Evolutionary conservation across 495 filamentous ascomycete genomes (phyloP).

Genomic region (Trichoderma virens): DNA sequence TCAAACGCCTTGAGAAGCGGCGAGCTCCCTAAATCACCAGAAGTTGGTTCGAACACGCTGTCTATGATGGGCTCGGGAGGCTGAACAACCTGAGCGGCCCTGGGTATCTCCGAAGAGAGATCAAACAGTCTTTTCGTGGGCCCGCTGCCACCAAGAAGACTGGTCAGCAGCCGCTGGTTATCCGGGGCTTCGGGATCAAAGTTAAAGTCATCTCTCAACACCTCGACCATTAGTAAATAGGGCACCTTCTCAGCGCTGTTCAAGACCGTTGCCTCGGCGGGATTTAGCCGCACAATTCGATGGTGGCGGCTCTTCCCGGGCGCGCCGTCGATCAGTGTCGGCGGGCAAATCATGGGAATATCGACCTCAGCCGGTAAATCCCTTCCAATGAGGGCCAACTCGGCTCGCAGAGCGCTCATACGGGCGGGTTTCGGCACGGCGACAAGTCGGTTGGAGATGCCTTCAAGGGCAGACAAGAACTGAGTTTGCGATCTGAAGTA

Average conservation of each 20-base stretch:
- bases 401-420: conserved; percentile 65
- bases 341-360: conserved; percentile 66
- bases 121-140: conserved; percentile 60
- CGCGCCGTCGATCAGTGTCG: conserved; percentile 54
- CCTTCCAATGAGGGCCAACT: conserved; percentile 63
- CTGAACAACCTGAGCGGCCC: conserved; percentile 24
- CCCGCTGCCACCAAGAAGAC: conserved; percentile 54
- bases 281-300: conserved; percentile 66
- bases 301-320: conserved; percentile 61
- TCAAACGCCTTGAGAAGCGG: conserved; percentile 50
- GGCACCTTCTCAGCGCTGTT: conserved; percentile 76
- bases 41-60: conserved; percentile 67
- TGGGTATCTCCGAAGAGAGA: conserved; percentile 41
- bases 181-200: conserved; percentile 60
- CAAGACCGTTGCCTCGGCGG: conserved; percentile 67
- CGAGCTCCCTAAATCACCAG: conserved; percentile 62
- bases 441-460: conserved; percentile 69
- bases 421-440: conserved; percentile 66
- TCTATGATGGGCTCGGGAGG: conserved; percentile 43
- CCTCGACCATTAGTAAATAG: conserved; percentile 69
- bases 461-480: conserved; percentile 63
- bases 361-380: conserved; percentile 71
- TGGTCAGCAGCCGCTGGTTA: conserved; percentile 54
- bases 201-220: conserved; percentile 64
- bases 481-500: conserved; percentile 69